A percentile compares a stretch with the other conserved stretches of the same genome.
Evolutionary conservation across 768 basidiomycete genomes (phyloP).

Genomic region (Psilocybe azurescens): DNA sequence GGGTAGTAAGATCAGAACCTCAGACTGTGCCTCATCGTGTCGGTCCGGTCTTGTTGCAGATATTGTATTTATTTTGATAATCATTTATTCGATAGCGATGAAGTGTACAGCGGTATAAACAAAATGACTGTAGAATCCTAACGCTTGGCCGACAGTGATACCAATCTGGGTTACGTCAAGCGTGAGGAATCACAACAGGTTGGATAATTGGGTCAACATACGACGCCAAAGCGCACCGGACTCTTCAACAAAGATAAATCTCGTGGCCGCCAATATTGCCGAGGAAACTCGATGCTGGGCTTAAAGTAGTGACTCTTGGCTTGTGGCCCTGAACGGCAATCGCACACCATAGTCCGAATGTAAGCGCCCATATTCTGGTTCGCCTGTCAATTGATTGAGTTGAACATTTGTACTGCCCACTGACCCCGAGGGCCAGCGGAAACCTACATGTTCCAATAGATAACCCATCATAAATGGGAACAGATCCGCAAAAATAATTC

Average conservation of each 20-base stretch:
- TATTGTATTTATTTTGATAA: too few relatives aligned
- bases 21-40: not conserved
- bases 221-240: constrained; percentile 2
- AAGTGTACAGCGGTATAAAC: constrained; percentile 12
- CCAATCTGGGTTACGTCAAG: not conserved
- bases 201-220: not conserved
- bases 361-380: constrained; percentile 8
- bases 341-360: not conserved
- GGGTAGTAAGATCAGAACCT: too few relatives aligned
- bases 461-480: constrained; percentile 9
- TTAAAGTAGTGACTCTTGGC: constrained; percentile 1
- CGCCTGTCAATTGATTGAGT: not conserved
- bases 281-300: not conserved
- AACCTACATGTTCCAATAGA: constrained; percentile 5
- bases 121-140: constrained; percentile 10
- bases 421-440: constrained; percentile 9
- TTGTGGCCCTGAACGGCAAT: constrained; percentile 3
- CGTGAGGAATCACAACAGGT: too few relatives aligned
- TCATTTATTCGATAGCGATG: not conserved
- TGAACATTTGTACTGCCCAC: too few relatives aligned
- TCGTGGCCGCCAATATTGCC: not conserved
- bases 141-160: constrained; percentile 4
- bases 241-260: constrained; percentile 1
- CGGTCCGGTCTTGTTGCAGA: not conserved
- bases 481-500: constrained; percentile 6